Evolutionary conservation across 768 basidiomycete genomes (phyloP).

Genomic region (Candolleomyces efflorescens): DNA sequence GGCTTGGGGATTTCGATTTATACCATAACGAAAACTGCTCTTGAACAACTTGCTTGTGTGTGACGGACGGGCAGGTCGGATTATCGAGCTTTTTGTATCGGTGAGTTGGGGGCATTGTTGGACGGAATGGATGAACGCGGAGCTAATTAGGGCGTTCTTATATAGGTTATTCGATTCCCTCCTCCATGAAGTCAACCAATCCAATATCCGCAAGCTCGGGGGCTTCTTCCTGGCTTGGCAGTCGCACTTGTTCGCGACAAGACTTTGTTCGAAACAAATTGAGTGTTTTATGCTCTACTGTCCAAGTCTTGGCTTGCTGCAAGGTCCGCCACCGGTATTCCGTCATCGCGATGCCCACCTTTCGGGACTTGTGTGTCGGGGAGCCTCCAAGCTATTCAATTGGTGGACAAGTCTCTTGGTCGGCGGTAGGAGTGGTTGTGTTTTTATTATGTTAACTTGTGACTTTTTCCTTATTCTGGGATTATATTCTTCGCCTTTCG

Average conservation of each 20-base stretch:
- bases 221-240: background rate
- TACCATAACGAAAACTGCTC: background rate
- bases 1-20: too few relatives aligned
- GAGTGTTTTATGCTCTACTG: background rate
- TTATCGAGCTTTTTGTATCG: background rate
- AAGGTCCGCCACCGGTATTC: background rate
- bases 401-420: too few relatives aligned
- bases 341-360: too few relatives aligned
- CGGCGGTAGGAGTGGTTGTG: too few relatives aligned
- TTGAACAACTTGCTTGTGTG: background rate
- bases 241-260: background rate
- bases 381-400: too few relatives aligned
- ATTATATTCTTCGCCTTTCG: too few relatives aligned
- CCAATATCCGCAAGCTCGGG: background rate
- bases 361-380: too few relatives aligned
- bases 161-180: background rate
- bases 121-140: background rate
- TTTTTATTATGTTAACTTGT: too few relatives aligned
- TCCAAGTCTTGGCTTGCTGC: background rate
- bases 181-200: background rate
- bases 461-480: background rate
- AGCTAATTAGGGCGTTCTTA: background rate
- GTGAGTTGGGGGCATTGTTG: conserved; percentile 1
- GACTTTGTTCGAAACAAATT: background rate
- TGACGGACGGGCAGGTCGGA: background rate